Percentiles rank a stretch among this genome's conserved stretches.
Evolutionary conservation across 2,329 filamentous ascomycete genomes (phyloP).

Genomic region (Pseudogymnoascus sp.): DNA sequence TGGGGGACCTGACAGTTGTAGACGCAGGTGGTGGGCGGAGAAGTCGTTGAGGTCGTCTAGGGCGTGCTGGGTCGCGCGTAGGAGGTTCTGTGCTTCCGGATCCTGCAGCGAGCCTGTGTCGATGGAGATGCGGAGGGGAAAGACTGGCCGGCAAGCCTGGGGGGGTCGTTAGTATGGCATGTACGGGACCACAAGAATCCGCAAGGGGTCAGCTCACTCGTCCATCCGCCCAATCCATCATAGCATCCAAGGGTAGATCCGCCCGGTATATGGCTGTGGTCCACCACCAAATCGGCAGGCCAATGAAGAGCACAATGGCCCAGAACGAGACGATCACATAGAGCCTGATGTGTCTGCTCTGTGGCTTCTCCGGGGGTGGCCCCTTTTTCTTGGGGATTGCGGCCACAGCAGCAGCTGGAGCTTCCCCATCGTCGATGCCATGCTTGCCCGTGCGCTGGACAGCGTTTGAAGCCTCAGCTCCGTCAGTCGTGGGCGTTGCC

Average conservation of each 20-base stretch:
- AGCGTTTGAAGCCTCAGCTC: slow-evolving; percentile 7
- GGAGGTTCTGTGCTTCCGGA: slow-evolving; percentile 61
- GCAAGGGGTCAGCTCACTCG: slow-evolving; percentile 47
- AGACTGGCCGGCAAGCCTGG: slow-evolving; percentile 79
- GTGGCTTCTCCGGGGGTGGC: slow-evolving; percentile 67
- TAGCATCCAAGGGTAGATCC: slow-evolving; percentile 69
- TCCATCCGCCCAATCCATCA: slow-evolving; percentile 88
- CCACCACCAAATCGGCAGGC: slow-evolving; percentile 90
- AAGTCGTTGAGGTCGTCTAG: slow-evolving; percentile 84
- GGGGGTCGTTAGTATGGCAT: slow-evolving; percentile 16
- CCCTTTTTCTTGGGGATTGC: slow-evolving; percentile 24
- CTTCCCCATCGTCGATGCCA: slow-evolving; percentile 10
- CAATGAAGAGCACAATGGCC: slow-evolving; percentile 73
- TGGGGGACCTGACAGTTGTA: slow-evolving; percentile 44
- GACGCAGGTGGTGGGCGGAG: slow-evolving; percentile 70
- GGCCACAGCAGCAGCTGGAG: slow-evolving; percentile 20
- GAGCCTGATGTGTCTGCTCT: slow-evolving; percentile 61
- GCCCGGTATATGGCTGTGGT: slow-evolving; percentile 91
- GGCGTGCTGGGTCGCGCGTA: slow-evolving; percentile 75
- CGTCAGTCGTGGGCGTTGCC: slow-evolving; percentile 3
- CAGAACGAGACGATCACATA: slow-evolving; percentile 83
- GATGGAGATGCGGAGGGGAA: slow-evolving; percentile 75
- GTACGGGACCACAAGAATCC: background rate
- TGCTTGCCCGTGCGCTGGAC: slow-evolving; percentile 1
- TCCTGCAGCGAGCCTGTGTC: slow-evolving; percentile 58